phyloP scores from a whole-genome alignment of 257 asterid species.

The Echium plantagineum region DNA sequence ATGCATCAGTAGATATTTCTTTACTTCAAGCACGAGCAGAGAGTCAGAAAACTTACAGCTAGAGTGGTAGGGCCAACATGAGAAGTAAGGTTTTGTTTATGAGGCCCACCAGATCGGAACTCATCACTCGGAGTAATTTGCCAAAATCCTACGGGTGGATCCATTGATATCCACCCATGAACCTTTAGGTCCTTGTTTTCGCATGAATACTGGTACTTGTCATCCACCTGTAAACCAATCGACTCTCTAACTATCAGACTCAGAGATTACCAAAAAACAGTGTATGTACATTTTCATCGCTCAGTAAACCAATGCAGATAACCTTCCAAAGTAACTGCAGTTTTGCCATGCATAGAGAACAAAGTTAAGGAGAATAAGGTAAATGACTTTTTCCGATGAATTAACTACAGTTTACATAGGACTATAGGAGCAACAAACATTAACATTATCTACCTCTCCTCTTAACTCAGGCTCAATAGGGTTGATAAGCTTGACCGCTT shows the following conservation, averaged over 20 bases:
- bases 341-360: neutral
- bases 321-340: neutral
- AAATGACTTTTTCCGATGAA: neutral
- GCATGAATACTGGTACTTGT: slow-evolving; percentile 63
- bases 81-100: slow-evolving; percentile 64
- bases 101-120: slow-evolving; percentile 69
- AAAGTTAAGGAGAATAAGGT: neutral
- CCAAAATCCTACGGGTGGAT: slow-evolving; percentile 83
- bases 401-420: too few relatives aligned
- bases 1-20: slow-evolving; percentile 59
- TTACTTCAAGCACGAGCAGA: slow-evolving; percentile 46
- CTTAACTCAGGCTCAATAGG: slow-evolving; percentile 55
- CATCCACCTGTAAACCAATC: slow-evolving; percentile 52
- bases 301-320: neutral
- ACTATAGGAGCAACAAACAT: neutral
- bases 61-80: slow-evolving; percentile 68
- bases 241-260: neutral
- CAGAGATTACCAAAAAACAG: neutral
- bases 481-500: slow-evolving; percentile 70
- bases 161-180: slow-evolving; percentile 73
- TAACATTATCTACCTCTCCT: slow-evolving; percentile 48
- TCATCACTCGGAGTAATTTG: slow-evolving; percentile 64
- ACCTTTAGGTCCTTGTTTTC: slow-evolving; percentile 56
- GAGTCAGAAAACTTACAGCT: slow-evolving; percentile 71
- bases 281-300: neutral